A percentile compares a stretch with the other conserved stretches of the same genome.
Evolutionary conservation across 352 stramenopile species (phyloP).

Genomic region (Globisporangium echinulatum): DNA sequence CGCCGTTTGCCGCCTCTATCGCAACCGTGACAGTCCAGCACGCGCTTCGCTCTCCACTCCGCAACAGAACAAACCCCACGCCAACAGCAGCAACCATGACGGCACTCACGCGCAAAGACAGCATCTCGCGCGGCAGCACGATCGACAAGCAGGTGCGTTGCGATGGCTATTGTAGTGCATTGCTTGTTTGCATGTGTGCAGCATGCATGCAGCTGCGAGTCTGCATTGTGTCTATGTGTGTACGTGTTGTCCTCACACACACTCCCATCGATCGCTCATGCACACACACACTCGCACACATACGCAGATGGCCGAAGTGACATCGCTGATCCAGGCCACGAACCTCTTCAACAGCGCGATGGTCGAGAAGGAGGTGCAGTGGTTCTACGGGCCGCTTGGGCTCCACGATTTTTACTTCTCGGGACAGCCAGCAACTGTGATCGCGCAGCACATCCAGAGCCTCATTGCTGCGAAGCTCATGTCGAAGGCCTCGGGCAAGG

Average conservation of each 20-base stretch:
- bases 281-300: too few species aligned
- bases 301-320: conserved; percentile 56
- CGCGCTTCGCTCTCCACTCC: background rate
- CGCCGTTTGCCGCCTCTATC: background rate
- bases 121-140: conserved; percentile 12
- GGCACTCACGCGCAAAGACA: conserved; percentile 8
- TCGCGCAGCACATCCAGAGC: conserved; percentile 76
- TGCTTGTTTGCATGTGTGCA: too few species aligned
- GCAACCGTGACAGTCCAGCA: background rate
- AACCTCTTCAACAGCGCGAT: conserved; percentile 55
- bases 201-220: too few species aligned
- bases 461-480: conserved; percentile 79
- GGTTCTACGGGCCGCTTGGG: conserved; percentile 75
- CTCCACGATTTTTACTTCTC: conserved; percentile 85
- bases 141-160: conserved; percentile 7
- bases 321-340: conserved; percentile 39
- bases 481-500: conserved; percentile 64
- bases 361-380: conserved; percentile 67
- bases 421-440: conserved; percentile 48
- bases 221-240: too few species aligned
- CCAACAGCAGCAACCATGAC: background rate
- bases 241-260: too few species aligned
- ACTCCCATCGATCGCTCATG: too few species aligned
- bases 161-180: too few species aligned
- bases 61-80: background rate